These are phyloP conservation scores for Golovinomyces cichoracearum DNA, from an alignment of 2,329 filamentous ascomycete genomes.

Conservation along the genomic window DNA sequence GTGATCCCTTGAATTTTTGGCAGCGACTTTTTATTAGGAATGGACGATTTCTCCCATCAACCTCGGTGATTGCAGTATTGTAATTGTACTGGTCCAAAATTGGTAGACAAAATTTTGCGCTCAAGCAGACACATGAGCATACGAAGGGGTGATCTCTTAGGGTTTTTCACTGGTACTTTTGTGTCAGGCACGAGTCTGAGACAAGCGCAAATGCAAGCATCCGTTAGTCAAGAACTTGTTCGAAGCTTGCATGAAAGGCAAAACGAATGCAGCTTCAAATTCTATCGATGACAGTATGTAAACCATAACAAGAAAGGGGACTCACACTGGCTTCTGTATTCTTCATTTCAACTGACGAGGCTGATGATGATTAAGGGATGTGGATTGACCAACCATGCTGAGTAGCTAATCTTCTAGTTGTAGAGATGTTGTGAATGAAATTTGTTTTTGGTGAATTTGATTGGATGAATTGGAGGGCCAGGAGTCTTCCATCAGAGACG, in stretches of 20 bases:
- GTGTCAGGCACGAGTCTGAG: conserved; percentile 13
- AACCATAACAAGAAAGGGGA: background rate
- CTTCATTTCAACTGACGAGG: background rate
- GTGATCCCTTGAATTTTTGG: conserved; percentile 26
- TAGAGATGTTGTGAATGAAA: conserved; percentile 36
- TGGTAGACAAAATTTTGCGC: conserved; percentile 16
- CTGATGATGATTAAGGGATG: no score
- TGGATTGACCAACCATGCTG: no score
- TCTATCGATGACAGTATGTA: background rate
- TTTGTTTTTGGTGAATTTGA: no score
- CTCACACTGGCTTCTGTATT: conserved; percentile 9
- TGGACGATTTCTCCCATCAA: conserved; percentile 17
- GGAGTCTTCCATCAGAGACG: no score
- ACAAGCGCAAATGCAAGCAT: conserved; percentile 12
- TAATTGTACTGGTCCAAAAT: conserved; percentile 46
- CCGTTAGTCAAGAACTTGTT: conserved; percentile 15
- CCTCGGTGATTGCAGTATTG: conserved; percentile 42
- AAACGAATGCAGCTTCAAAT: background rate
- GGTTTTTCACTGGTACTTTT: conserved; percentile 13
- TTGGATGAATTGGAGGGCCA: no score
- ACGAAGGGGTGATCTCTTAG: conserved; percentile 8
- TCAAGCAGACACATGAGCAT: conserved; percentile 6
- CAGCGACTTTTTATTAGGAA: conserved; percentile 34
- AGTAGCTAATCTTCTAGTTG: no score
- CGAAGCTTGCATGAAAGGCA: conserved; percentile 4